Base-by-base conservation (phyloP, 148 eudicot species). In the Agrostemma githago region DNA sequence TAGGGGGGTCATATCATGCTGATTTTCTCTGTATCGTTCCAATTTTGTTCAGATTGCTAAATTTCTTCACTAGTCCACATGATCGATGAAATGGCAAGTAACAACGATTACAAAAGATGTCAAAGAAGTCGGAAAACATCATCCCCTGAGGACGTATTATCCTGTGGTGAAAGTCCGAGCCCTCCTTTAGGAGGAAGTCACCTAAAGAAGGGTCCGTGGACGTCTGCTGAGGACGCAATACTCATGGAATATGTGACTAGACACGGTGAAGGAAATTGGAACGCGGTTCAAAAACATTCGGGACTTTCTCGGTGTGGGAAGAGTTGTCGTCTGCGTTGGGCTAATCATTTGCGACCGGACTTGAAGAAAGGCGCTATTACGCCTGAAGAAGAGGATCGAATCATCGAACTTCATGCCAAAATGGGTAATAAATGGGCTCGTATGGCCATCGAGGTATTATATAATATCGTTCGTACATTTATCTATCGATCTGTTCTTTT, bases 371-470 rank as follows among this genome's bases (percentile, higher is more conserved):
- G 97, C 11, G 85, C 97, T 51, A 88, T 94, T 65, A 90, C 87
- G 15, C 74, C 83, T 0, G 97, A 94, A 74, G 98, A 94, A 82
- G 98, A 89, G 76, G 70, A 80, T 21, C 84, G 79, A 44, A 92
- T 94, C 71, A 87, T 94, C 70, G 89, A 90, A 75, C 96, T 94
- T 38, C 98, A 94, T 85, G 90, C 97, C 34, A 87, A 87, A 78
- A 86, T 94, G 90, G 98, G 98, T 70, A 94, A 94, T 74, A 94
- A 94, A 79, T 94, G 98, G 98, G 98, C 98, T 72, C 88, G 98
- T 54, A 94, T 94, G 98, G 98, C 98, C 77, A 84, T 87, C 14
- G 87, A 88, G 89, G 95, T 90, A 82, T 56, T 51, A 26, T 90
- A 82, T 56, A 41, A 26, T 26, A 26, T 26, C 34, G 34, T 26